Evolutionary conservation across 495 filamentous ascomycete species (phyloP).

Genomic region (Peziza echinospora): DNA sequence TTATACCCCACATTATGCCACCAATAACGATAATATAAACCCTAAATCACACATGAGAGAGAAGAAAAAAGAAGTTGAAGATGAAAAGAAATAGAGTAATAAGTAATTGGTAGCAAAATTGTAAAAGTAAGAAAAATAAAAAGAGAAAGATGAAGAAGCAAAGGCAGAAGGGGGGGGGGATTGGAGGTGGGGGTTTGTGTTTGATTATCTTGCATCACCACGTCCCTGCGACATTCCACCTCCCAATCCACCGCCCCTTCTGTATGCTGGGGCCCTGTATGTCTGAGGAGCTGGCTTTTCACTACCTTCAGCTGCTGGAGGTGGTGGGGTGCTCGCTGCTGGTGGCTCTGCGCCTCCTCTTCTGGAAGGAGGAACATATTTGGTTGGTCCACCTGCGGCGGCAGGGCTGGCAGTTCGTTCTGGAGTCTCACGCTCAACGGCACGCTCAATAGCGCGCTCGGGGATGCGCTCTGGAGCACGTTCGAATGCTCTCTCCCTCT

Average conservation of each 20-base stretch:
- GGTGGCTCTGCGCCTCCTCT: constrained; percentile 5
- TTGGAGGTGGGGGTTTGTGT: no score
- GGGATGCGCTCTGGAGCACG: neutral
- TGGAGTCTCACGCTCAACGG: neutral
- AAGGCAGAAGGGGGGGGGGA: no score
- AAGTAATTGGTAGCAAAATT: no score
- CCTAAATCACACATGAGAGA: no score
- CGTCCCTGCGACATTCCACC: neutral
- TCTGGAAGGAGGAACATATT: constrained; percentile 7
- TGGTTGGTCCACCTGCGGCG: neutral
- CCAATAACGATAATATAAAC: no score
- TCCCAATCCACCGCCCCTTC: neutral
- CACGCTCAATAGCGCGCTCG: neutral
- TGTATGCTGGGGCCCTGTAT: constrained; percentile 12
- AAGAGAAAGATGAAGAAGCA: no score
- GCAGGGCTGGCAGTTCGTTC: neutral
- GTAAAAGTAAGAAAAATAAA: no score
- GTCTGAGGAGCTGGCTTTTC: constrained; percentile 1
- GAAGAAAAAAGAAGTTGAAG: no score
- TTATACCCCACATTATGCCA: no score
- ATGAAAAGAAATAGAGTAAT: no score
- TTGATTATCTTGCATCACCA: no score
- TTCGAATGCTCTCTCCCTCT: neutral
- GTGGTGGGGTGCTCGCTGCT: constrained; percentile 5
- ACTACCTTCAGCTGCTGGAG: constrained; percentile 5